Conservation (phyloP, 257 asterid genomes). For the Primulina eburnea region DNA sequence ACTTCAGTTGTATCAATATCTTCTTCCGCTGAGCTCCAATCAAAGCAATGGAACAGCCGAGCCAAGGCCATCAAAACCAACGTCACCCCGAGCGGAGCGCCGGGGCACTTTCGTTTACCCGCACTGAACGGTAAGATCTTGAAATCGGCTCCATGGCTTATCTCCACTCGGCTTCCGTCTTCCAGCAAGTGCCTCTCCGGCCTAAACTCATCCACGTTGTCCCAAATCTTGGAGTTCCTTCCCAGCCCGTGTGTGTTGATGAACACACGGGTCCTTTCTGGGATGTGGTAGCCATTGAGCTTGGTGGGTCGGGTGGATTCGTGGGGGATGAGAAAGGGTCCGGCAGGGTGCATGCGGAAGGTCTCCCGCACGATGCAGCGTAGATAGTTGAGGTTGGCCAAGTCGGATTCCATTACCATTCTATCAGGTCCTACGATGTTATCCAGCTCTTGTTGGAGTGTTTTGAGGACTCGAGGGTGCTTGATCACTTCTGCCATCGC, state of each 20-base stretch:
- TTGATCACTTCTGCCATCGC: constrained; percentile 93
- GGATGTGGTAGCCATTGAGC: constrained; percentile 73
- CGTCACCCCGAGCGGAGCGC: constrained; percentile 94
- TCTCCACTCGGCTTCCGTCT: constrained; percentile 75
- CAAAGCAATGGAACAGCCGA: constrained; percentile 70
- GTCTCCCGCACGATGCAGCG: constrained; percentile 91
- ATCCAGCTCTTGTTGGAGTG: constrained; percentile 75
- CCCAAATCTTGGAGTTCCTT: constrained; percentile 76
- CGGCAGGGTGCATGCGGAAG: constrained; percentile 96
- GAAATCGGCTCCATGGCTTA: constrained; percentile 91
- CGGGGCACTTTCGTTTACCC: constrained; percentile 91
- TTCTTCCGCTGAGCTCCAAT: constrained; percentile 62
- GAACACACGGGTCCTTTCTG: constrained; percentile 82
- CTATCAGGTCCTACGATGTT: constrained; percentile 55
- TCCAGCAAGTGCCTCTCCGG: constrained; percentile 73
- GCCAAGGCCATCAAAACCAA: constrained; percentile 87
- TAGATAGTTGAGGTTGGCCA: constrained; percentile 65
- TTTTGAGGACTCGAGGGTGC: constrained; percentile 63
- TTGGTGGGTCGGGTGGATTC: constrained; percentile 65
- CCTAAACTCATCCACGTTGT: constrained; percentile 55
- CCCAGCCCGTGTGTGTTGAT: constrained; percentile 92
- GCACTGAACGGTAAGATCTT: constrained; percentile 91
- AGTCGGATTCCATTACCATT: constrained; percentile 72
- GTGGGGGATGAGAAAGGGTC: constrained; percentile 91
- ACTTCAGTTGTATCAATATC: constrained; percentile 79